phyloP scores from a whole-genome alignment of 1,284 basidiomycete genomes.

The Stereum hirsutum region DNA sequence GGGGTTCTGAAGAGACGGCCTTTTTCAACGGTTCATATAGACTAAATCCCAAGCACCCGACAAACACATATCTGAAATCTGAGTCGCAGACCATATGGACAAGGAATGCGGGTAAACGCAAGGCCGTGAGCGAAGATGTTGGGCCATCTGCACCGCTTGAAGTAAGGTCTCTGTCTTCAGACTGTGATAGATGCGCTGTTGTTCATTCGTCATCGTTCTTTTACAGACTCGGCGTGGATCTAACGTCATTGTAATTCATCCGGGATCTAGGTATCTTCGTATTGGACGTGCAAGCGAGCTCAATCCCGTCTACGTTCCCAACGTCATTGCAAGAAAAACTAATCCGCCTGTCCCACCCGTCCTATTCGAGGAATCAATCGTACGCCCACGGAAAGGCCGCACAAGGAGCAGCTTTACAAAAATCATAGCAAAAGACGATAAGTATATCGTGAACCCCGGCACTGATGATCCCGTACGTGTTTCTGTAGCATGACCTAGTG shows the following conservation, averaged over 20 bases:
- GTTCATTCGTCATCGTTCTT: not conserved
- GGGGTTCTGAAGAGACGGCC: slow-evolving; percentile 10
- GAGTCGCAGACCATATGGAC: slow-evolving; percentile 67
- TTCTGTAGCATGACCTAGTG: not conserved
- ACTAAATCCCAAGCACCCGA: slow-evolving; percentile 67
- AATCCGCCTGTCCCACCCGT: slow-evolving; percentile 32
- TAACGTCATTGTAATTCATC: slow-evolving; percentile 85
- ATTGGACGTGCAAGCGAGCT: slow-evolving; percentile 90
- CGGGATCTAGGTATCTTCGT: slow-evolving; percentile 81
- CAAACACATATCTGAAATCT: slow-evolving; percentile 63
- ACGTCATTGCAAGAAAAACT: slow-evolving; percentile 68
- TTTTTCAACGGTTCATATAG: slow-evolving; percentile 16
- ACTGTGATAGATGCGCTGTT: not conserved
- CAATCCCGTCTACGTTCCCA: slow-evolving; percentile 64
- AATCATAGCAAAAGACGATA: slow-evolving; percentile 25
- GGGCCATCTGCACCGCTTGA: not conserved
- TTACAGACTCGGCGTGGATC: slow-evolving; percentile 51
- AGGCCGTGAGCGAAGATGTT: slow-evolving; percentile 20
- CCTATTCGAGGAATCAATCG: slow-evolving; percentile 38
- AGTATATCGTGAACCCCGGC: slow-evolving; percentile 31
- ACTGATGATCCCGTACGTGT: slow-evolving; percentile 57
- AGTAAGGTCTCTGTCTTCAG: not conserved
- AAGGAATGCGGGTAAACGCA: slow-evolving; percentile 46
- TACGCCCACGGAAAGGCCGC: slow-evolving; percentile 36
- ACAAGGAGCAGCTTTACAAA: slow-evolving; percentile 11